These are phyloP conservation scores for Crithidia fasciculata DNA, from an alignment of 208 protist species.

Conservation along the genomic window DNA sequence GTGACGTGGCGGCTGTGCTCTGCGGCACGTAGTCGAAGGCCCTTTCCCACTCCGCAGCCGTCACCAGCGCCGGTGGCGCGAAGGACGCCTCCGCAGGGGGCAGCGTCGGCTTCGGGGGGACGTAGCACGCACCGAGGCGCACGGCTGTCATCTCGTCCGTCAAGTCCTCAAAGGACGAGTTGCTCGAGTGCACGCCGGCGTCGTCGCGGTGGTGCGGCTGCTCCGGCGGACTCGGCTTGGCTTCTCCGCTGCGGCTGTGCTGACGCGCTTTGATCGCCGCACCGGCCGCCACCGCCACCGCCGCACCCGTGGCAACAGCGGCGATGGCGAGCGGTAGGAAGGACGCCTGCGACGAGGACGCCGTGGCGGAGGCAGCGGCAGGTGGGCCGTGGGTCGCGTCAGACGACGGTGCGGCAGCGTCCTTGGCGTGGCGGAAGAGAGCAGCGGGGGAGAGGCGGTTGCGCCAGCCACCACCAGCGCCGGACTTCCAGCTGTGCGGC, in stretches of 20 bases:
- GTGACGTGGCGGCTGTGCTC: not conserved
- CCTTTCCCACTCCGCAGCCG: conserved; percentile 3
- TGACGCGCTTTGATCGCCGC: no score
- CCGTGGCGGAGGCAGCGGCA: not conserved
- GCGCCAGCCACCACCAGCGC: conserved; percentile 10
- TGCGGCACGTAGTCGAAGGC: not conserved
- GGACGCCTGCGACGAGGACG: no score
- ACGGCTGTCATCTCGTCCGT: conserved; percentile 36
- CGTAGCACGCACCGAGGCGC: conserved; percentile 29
- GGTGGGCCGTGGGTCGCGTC: not conserved
- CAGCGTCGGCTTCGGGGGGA: conserved; percentile 22
- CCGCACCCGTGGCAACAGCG: not conserved
- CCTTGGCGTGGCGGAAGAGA: not conserved
- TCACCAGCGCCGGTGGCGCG: not conserved
- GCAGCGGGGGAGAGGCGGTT: conserved; percentile 3
- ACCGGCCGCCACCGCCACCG: not conserved
- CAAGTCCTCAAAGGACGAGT: conserved; percentile 40
- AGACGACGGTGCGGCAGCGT: not conserved
- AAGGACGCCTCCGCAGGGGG: not conserved
- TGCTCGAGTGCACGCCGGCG: conserved; percentile 1
- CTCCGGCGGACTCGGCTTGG: no score
- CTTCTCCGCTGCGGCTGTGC: not conserved
- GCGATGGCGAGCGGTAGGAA: not conserved
- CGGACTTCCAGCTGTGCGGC: not conserved
- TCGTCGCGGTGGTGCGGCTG: not conserved